Evolutionary conservation across 768 basidiomycete genomes (phyloP).

Genomic region (Pleurotus giganteus): DNA sequence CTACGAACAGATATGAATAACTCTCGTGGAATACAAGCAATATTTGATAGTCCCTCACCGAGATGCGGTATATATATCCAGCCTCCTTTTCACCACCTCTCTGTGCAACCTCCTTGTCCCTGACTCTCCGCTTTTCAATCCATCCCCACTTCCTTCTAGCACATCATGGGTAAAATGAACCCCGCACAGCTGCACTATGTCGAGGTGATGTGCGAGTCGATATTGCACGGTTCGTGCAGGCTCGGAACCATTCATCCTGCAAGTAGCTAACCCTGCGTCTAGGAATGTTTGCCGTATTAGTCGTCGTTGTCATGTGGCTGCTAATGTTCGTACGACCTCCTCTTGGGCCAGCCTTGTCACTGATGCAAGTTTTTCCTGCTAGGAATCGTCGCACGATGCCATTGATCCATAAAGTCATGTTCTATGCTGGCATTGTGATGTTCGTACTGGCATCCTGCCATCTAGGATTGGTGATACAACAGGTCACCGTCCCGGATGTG

Average conservation of each 20-base stretch:
- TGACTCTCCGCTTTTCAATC: neutral
- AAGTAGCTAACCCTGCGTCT: neutral
- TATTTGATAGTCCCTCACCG: too few relatives aligned
- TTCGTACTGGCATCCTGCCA: conserved; percentile 4
- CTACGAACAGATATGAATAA: too few relatives aligned
- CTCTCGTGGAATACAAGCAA: too few relatives aligned
- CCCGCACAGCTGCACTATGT: conserved; percentile 5
- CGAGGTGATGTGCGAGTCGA: conserved; percentile 9
- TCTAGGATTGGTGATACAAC: conserved; percentile 9
- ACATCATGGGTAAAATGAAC: conserved; percentile 7
- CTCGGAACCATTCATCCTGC: neutral
- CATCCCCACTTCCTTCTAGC: neutral
- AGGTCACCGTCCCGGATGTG: conserved; percentile 5
- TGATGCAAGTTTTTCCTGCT: neutral
- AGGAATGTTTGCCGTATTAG: conserved; percentile 5
- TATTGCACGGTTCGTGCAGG: neutral
- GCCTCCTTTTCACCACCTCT: neutral
- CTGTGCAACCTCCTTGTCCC: neutral
- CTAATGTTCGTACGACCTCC: neutral
- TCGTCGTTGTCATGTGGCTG: conserved; percentile 8
- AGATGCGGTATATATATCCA: too few relatives aligned
- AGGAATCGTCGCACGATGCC: conserved; percentile 3
- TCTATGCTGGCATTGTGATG: conserved; percentile 7
- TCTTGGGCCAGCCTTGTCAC: neutral
- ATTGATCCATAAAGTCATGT: conserved; percentile 8